These are phyloP conservation scores for Geotrichum restrictum DNA, from an alignment of 1,139 yeast species.

Conservation along the genomic window DNA sequence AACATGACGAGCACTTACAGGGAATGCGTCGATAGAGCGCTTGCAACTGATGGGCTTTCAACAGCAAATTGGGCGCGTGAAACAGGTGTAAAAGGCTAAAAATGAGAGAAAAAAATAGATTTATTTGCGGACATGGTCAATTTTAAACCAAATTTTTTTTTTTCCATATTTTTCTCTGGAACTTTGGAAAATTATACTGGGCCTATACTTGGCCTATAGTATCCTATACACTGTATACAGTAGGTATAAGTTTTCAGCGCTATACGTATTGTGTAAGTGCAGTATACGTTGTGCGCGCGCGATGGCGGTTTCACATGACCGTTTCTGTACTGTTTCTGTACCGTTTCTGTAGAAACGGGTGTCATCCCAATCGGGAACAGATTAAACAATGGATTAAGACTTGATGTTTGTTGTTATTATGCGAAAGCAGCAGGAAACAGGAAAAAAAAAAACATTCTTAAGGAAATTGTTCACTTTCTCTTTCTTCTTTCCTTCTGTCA, in stretches of 20 bases:
- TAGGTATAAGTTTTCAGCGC: too few species aligned
- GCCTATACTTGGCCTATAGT: too few species aligned
- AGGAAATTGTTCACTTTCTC: neutral
- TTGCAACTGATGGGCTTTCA: neutral
- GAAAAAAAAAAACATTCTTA: neutral
- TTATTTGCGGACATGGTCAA: slow-evolving; percentile 2
- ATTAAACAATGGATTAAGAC: neutral
- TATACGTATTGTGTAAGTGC: too few species aligned
- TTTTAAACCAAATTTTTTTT: slow-evolving; percentile 1
- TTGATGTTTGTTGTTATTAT: neutral
- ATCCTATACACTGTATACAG: too few species aligned
- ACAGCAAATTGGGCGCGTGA: neutral
- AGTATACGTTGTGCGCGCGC: too few species aligned
- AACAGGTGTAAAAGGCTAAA: neutral
- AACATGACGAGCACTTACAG: too few species aligned
- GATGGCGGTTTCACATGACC: too few species aligned
- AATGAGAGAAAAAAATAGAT: neutral
- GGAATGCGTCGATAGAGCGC: neutral
- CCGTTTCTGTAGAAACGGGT: slow-evolving; percentile 8
- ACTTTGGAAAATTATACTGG: neutral
- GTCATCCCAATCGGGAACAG: slow-evolving; percentile 3
- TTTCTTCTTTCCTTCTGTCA: neutral
- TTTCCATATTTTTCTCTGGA: neutral
- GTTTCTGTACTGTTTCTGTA: too few species aligned
- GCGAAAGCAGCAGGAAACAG: too few species aligned